Evolutionary conservation across 169 alveolate genomes (phyloP), one percentile per base, ranked within the genome.

Genomic region (Hepatocystis sp.): DNA sequence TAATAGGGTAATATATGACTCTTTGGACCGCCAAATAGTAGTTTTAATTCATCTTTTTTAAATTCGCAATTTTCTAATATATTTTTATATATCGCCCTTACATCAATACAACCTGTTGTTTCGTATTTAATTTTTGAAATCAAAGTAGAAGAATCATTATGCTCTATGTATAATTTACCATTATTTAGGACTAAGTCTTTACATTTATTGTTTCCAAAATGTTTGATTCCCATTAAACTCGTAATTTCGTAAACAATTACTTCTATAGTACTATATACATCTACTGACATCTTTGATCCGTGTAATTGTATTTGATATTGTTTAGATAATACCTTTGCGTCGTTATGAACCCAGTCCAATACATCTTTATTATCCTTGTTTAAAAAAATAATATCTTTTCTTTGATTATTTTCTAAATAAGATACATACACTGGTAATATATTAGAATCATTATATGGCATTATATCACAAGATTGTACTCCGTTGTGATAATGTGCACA

Each of bases 381-480:
- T n/a, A n/a, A n/a, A n/a, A 76, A 76, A 10, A 76, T 10, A 28
- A 76, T 76, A 13, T 76, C 88, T 39, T 76, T 76, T 58, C 78
- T 44, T 39, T 76, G 88, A 23, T 76, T 51, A 28, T 76, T 76
- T 60, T 76, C 88, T 13, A 60, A 44, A 36, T 76, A 76, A 8
- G 76, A 76, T 49, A 76, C 88, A 25, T 58, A 76, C 36, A 23
- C 56, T 19, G 88, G 88, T 1, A 67, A 32, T 3, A 53, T n/a
- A n/a, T n/a, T n/a, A n/a, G n/a, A n/a, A n/a, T n/a, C n/a, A n/a
- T n/a, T n/a, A n/a, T n/a, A n/a, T n/a, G n/a, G n/a, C n/a, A n/a
- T n/a, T n/a, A 67, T 2, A 51, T 52, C 4, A 52, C 66, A 21
- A 58, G 58, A 15, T 25, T 49, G 27, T 42, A 76, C 8, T 39